Conservation (phyloP, 2,329 filamentous ascomycete species). For the Botrytis paeoniae region DNA sequence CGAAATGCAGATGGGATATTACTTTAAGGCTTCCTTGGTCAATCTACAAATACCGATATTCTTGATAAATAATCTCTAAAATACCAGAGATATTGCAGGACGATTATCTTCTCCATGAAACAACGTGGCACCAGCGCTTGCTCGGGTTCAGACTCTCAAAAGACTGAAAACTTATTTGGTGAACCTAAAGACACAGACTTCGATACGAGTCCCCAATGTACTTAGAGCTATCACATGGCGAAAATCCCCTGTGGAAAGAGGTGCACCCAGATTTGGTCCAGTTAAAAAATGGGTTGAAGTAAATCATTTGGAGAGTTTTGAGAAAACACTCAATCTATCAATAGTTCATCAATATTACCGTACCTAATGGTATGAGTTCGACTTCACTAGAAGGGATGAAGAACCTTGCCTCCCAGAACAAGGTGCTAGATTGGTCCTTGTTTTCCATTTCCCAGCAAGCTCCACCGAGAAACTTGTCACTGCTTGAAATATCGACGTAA, state of each 20-base stretch:
- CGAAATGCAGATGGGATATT: neutral
- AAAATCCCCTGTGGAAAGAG: neutral
- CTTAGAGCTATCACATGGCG: too few relatives aligned
- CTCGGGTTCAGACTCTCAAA: neutral
- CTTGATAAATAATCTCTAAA: neutral
- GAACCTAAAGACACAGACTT: neutral
- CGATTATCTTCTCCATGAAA: neutral
- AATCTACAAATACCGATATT: neutral
- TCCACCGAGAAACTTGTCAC: neutral
- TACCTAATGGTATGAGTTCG: neutral
- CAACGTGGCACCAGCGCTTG: neutral
- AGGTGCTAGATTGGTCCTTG: neutral
- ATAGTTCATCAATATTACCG: neutral
- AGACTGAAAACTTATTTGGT: neutral
- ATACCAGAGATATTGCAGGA: neutral
- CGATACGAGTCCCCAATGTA: neutral
- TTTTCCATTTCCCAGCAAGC: neutral
- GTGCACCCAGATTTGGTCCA: neutral
- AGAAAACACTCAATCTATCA: neutral
- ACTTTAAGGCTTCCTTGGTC: neutral
- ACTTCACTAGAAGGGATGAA: neutral
- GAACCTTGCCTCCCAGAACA: neutral
- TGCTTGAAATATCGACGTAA: neutral
- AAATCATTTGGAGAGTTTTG: neutral
- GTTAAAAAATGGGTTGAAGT: neutral